phyloP scores from a whole-genome alignment of 345 rosid genomes.

The Turritis glabra region DNA sequence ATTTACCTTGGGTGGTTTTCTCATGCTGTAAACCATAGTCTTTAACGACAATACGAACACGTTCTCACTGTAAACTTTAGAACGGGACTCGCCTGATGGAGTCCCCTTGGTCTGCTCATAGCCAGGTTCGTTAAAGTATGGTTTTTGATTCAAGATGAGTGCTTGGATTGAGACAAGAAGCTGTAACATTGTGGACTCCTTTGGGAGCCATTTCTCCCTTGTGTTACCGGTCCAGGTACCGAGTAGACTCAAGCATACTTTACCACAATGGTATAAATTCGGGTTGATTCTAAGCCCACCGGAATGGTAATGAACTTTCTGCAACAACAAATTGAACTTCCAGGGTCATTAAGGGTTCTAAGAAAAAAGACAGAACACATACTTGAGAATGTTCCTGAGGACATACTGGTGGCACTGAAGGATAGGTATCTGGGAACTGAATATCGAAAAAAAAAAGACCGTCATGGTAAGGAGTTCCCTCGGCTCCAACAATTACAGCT shows the following conservation, averaged over 20 bases:
- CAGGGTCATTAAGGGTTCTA: not conserved
- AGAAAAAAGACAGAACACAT: not conserved
- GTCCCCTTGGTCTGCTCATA: constrained; percentile 48
- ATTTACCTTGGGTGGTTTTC: constrained; percentile 72
- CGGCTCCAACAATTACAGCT: constrained; percentile 91
- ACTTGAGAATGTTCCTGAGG: constrained; percentile 6
- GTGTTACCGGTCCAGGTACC: constrained; percentile 45
- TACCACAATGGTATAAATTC: constrained; percentile 68
- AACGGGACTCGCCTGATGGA: constrained; percentile 49
- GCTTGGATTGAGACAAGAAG: constrained; percentile 95
- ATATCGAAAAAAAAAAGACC: constrained; percentile 95
- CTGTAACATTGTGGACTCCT: constrained; percentile 80
- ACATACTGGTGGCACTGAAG: constrained; percentile 82
- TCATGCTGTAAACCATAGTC: constrained; percentile 74
- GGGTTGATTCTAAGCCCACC: constrained; percentile 90
- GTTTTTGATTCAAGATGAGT: constrained; percentile 81
- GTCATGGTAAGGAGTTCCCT: constrained; percentile 95
- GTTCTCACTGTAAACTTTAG: constrained; percentile 62
- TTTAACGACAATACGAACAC: constrained; percentile 62
- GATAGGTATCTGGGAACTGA: constrained; percentile 72
- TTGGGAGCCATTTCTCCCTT: constrained; percentile 88
- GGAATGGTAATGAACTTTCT: constrained; percentile 78
- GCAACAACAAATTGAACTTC: constrained; percentile 26
- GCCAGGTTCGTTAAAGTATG: constrained; percentile 95
- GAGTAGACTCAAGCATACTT: constrained; percentile 94